Percentiles rank a stretch among this genome's conserved stretches.
Evolutionary conservation across 1,284 basidiomycete genomes (phyloP).

Genomic region (Apiotrichum gracile): DNA sequence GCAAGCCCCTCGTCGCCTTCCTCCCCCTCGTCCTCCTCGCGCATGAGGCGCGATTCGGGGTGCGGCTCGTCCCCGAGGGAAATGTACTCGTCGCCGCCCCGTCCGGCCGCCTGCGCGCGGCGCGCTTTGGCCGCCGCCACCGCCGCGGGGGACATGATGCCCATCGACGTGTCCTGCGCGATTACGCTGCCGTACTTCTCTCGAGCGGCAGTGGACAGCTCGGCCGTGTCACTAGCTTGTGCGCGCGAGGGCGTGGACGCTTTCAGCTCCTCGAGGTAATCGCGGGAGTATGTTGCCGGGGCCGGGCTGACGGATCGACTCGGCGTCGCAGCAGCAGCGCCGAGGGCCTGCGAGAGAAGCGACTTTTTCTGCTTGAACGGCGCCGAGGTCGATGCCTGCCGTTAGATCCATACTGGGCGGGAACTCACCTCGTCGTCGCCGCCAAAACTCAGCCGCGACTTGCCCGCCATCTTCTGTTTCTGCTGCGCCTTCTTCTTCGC

Average conservation of each 20-base stretch:
- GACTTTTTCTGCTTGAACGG: conserved; percentile 46
- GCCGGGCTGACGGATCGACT: conserved; percentile 35
- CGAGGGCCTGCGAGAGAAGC: conserved; percentile 41
- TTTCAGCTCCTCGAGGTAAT: conserved; percentile 75
- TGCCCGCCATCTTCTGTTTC: conserved; percentile 21
- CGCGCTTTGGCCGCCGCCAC: conserved; percentile 73
- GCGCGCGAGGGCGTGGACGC: conserved; percentile 66
- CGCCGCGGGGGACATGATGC: conserved; percentile 69
- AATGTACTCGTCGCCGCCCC: conserved; percentile 54
- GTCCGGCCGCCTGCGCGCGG: conserved; percentile 57
- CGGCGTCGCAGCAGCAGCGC: conserved; percentile 9
- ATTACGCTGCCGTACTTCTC: conserved; percentile 43
- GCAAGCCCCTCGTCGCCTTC: conserved; percentile 90
- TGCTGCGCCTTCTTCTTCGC: conserved; percentile 40
- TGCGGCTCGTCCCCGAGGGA: conserved; percentile 65
- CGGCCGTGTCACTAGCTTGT: conserved; percentile 46
- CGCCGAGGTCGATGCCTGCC: conserved; percentile 17
- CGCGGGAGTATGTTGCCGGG: conserved; percentile 59
- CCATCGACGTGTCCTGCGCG: conserved; percentile 48
- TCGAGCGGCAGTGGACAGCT: conserved; percentile 37
- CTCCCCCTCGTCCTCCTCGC: conserved; percentile 88
- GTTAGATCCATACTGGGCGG: background rate
- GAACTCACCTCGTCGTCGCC: conserved; percentile 55
- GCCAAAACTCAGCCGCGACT: conserved; percentile 67
- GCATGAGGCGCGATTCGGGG: conserved; percentile 75